Evolutionary conservation across 2,329 filamentous ascomycete species (phyloP), one percentile per base, ranked within the genome.

Genomic region (Rasamsonia emersonii): DNA sequence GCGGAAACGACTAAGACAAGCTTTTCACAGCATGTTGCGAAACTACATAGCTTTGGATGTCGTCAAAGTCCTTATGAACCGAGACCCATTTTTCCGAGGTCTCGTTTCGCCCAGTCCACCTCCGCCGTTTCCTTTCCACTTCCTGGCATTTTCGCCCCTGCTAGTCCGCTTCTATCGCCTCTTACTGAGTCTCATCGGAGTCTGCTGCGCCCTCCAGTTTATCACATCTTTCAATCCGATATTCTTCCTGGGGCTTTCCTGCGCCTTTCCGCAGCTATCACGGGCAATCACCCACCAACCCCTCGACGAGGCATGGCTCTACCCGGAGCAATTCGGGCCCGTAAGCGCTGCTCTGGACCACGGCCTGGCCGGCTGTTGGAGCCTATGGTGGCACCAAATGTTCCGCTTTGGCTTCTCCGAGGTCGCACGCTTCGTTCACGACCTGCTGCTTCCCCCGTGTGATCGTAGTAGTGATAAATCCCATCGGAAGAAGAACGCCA

Each of bases 301-400:
- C 1, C 62, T 76, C 6, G 68, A 67, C 28, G 71, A 73, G 47
- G 48, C 72, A 2, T 81, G 74, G 73, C 63, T 78, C 39, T 80
- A 80, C 46, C 65, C 72, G 0, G 64, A 70, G n/a, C 56, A 60
- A 9, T 81, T 71, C 58, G 75, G 75, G 1, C 50, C 61, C 2
- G 67, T 69, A 40, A 23, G 54, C 11, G 42, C 54, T 0, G 34
- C 61, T 4, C 34, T 61, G 8, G 74, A 86, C 39, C 67, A 75
- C 37, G 88, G 89, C 0, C 65, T 95, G 2, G 70, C 73, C 1
- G 88, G 86, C 1, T 82, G 80, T 59, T 96, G 89, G 89, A 79
- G 82, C 26, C 68, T 67, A 14, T 89, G 77, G 70, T 95, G 89
- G 89, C 89, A 96, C 56, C 88, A 95, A 58, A 79, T 80, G 3